Conservation (phyloP, 495 filamentous ascomycete genomes). For the Haplographium delicatum region DNA sequence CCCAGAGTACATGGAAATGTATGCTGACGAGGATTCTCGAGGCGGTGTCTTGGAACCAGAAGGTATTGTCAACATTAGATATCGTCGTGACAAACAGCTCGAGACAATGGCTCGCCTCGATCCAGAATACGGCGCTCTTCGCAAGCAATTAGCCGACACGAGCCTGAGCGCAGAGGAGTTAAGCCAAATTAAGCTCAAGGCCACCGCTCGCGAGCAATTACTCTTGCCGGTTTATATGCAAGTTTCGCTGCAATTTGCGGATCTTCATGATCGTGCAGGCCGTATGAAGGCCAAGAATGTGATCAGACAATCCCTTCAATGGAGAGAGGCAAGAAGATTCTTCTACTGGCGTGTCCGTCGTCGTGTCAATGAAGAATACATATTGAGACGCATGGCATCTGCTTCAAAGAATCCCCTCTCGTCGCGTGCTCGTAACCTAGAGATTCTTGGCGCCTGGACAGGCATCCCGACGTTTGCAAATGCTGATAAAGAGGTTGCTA, state of each 20-base stretch:
- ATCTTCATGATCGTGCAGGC: constrained; percentile 94
- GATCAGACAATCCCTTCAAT: constrained; percentile 77
- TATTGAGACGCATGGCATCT: constrained; percentile 77
- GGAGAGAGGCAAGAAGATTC: constrained; percentile 91
- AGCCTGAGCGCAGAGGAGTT: constrained; percentile 66
- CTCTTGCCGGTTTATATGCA: constrained; percentile 90
- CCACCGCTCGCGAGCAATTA: constrained; percentile 80
- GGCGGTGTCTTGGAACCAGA: constrained; percentile 97
- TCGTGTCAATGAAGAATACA: constrained; percentile 91
- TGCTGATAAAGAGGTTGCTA: constrained; percentile 77
- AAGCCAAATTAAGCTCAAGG: constrained; percentile 73
- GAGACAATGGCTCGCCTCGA: constrained; percentile 97
- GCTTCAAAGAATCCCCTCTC: constrained; percentile 41
- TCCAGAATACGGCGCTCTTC: constrained; percentile 72
- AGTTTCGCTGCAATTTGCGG: constrained; percentile 90
- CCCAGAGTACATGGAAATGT: constrained; percentile 97
- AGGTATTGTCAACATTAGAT: constrained; percentile 98
- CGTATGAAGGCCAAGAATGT: constrained; percentile 97
- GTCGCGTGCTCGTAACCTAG: constrained; percentile 56
- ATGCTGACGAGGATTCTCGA: constrained; percentile 91
- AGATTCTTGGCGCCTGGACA: constrained; percentile 72
- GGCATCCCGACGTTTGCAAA: constrained; percentile 64
- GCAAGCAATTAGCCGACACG: constrained; percentile 65
- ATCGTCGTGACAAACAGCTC: constrained; percentile 92
- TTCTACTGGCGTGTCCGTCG: constrained; percentile 99